Conservation (phyloP, 1,284 basidiomycete species). For the Amylostereum areolatum region DNA sequence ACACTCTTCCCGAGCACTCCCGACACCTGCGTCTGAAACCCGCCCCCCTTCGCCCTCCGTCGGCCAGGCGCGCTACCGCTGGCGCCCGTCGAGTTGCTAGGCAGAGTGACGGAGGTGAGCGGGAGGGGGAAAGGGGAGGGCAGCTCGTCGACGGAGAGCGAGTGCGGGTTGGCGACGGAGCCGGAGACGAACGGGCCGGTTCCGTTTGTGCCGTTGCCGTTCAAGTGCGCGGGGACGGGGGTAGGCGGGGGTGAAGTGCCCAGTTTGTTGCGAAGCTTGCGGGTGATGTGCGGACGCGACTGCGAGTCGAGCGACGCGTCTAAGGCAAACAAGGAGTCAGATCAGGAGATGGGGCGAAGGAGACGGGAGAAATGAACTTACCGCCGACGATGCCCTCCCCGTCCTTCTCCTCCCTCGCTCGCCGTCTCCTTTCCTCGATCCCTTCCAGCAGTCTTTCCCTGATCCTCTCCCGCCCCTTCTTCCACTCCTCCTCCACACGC, state of each 20-base stretch:
- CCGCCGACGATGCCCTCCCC: conserved; percentile 66
- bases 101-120: conserved; percentile 42
- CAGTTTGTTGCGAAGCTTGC: conserved; percentile 73
- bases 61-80: conserved; percentile 37
- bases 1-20: conserved; percentile 67
- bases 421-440: conserved; percentile 68
- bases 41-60: conserved; percentile 52
- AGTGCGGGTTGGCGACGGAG: conserved; percentile 70
- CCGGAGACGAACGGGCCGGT: conserved; percentile 55
- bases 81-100: conserved; percentile 27
- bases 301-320: conserved; percentile 68
- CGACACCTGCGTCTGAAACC: conserved; percentile 36
- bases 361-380: conserved; percentile 22
- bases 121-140: conserved; percentile 77
- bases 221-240: conserved; percentile 32
- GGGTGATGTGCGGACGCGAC: conserved; percentile 71
- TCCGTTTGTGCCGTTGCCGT: conserved; percentile 26
- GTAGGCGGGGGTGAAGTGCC: conserved; percentile 60
- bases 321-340: conserved; percentile 19
- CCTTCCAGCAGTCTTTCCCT: conserved; percentile 73
- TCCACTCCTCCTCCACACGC: conserved; percentile 74
- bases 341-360: not conserved
- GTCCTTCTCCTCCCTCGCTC: conserved; percentile 78
- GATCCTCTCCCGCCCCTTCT: conserved; percentile 61
- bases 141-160: conserved; percentile 74